Evolutionary conservation across 345 rosid species (phyloP).

Genomic region (Aquilaria sinensis): DNA sequence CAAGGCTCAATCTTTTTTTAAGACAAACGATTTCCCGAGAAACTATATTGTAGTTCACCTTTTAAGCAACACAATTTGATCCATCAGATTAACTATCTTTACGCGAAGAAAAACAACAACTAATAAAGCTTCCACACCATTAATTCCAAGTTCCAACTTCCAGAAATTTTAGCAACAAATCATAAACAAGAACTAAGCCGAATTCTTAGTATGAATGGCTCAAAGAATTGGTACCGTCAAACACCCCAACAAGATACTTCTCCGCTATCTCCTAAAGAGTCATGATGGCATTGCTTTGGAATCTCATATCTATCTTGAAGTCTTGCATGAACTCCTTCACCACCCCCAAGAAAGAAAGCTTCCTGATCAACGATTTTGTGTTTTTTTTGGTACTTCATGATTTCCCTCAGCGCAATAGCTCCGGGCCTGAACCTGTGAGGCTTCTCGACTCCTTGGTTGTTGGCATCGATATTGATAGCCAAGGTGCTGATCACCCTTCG

Average conservation of each 20-base stretch:
- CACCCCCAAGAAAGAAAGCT: constrained; percentile 6
- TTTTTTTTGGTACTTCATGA: constrained; percentile 1
- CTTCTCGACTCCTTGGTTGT: constrained; percentile 13
- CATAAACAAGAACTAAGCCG: not conserved
- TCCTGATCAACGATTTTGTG: constrained; percentile 1
- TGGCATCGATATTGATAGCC: constrained; percentile 7
- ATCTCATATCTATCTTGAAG: constrained; percentile 6
- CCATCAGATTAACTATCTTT: too few species aligned
- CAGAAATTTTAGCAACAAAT: not conserved
- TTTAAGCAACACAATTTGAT: too few species aligned
- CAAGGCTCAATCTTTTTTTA: too few species aligned
- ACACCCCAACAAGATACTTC: not conserved
- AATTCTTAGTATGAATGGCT: constrained; percentile 1
- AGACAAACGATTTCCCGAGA: too few species aligned
- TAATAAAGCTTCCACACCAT: too few species aligned
- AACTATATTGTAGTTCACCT: too few species aligned
- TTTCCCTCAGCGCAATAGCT: constrained; percentile 9
- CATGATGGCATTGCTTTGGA: not conserved
- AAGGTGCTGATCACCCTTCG: too few species aligned
- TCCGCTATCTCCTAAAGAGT: not conserved
- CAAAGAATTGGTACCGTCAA: not conserved
- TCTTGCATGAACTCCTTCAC: constrained; percentile 10
- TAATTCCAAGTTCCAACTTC: not conserved
- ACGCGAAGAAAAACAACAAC: too few species aligned
- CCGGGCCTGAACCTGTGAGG: constrained; percentile 13